Conservation (phyloP, 805 yeast species). For the Candida gorgasii region DNA sequence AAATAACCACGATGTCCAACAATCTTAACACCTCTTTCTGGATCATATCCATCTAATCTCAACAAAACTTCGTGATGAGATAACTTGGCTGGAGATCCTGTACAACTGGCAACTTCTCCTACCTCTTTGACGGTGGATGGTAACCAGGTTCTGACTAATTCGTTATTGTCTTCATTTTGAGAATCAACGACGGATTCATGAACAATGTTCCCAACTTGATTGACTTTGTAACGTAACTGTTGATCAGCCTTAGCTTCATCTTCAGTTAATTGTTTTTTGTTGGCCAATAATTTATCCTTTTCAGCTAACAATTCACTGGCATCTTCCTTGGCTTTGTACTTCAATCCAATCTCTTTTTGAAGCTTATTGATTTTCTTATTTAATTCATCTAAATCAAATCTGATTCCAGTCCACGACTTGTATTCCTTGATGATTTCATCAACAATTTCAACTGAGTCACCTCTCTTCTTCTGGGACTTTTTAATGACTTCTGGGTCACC, state of each 20-base stretch:
- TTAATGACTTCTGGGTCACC: slow-evolving; percentile 91
- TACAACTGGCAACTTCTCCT: slow-evolving; percentile 70
- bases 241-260: slow-evolving; percentile 80
- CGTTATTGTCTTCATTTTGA: slow-evolving; percentile 87
- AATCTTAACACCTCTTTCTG: slow-evolving; percentile 96
- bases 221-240: slow-evolving; percentile 75
- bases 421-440: slow-evolving; percentile 93
- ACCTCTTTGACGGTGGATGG: slow-evolving; percentile 68
- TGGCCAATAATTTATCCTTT: slow-evolving; percentile 71
- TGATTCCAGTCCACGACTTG: slow-evolving; percentile 83
- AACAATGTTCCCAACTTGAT: slow-evolving; percentile 89
- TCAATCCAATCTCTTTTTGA: slow-evolving; percentile 91
- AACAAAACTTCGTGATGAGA: slow-evolving; percentile 95
- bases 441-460: slow-evolving; percentile 89
- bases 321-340: slow-evolving; percentile 93
- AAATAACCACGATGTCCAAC: slow-evolving; percentile 99
- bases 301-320: slow-evolving; percentile 78
- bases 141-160: slow-evolving; percentile 81
- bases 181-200: slow-evolving; percentile 90
- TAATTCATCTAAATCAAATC: slow-evolving; percentile 82
- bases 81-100: slow-evolving; percentile 72
- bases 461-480: slow-evolving; percentile 90
- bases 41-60: slow-evolving; percentile 96
- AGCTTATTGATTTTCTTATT: slow-evolving; percentile 87
- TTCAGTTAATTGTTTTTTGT: slow-evolving; percentile 65